Evolutionary conservation across 1,284 basidiomycete genomes (phyloP), one percentile per base, ranked within the genome.

Genomic region (Cryptococcus sp.): DNA sequence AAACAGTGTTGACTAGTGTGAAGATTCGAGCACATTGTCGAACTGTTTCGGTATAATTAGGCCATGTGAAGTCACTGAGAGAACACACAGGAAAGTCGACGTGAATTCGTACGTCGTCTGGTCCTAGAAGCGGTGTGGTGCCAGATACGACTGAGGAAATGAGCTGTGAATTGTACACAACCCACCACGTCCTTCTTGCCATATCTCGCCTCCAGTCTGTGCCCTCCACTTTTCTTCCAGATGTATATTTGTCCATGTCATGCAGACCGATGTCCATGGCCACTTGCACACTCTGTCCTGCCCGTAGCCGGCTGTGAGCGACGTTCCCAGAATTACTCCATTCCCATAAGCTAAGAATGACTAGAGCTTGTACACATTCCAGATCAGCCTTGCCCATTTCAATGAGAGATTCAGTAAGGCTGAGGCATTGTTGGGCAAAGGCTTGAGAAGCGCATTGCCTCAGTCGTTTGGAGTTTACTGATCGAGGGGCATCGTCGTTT

Each of bases 181-280:
- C 58, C 77, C 77, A 78, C 76, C 76, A 78, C 1, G 75, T 75
- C 50, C 77, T 60, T 47, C 77, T 61, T 11, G 68, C 68, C 68
- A 75, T 70, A 56, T 78, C 77, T 23, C 60, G 63, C 38, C 55
- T 53, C 70, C 77, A 75, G 52, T 75, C 71, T 21, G 65, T 64
- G 9, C 71, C 76, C 50, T 78, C 75, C n/a, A 75, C 52, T 0
- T 64, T 52, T 44, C 59, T 36, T 36, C 53, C 40, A n/a, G 18
- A 38, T 36, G 42, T n/a, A 43, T 60, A 46, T 46, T 64, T 63
- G 56, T 77, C 76, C 55, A 72, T 65, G 54, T 72, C 65, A 64
- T 75, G 68, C 11, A 78, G 43, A 8, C 74, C 71, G 53, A 78
- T 60, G n/a, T 72, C 68, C 69, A 75, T 75, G 12, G 75, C 70